Conservation (phyloP, 306 rosid genomes). For the Biancaea sappan region DNA sequence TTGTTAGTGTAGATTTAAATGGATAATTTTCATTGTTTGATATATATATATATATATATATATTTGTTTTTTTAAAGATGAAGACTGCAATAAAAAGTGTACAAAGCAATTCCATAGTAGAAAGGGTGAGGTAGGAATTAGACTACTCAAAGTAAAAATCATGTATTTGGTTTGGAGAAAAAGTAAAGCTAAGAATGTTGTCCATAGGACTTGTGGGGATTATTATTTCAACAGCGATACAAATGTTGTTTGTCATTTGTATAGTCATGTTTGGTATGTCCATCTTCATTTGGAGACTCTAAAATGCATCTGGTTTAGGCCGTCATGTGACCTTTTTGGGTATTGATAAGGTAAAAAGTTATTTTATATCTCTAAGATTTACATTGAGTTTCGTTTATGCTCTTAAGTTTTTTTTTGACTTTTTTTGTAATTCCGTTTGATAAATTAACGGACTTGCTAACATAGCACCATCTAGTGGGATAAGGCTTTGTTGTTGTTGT, state of each 20-base stretch:
- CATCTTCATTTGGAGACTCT: conserved; percentile 7
- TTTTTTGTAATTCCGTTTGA: too few species aligned
- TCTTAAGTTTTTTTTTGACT: too few species aligned
- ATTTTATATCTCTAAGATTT: too few species aligned
- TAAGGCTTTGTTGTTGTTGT: too few species aligned
- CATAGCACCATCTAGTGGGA: too few species aligned
- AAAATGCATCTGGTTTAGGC: not conserved
- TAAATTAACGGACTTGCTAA: too few species aligned
- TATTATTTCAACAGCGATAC: not conserved
- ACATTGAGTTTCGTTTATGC: too few species aligned
- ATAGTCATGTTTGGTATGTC: not conserved
- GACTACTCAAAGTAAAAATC: not conserved
- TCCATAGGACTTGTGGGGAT: conserved; percentile 6
- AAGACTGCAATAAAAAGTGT: not conserved
- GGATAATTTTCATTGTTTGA: not conserved
- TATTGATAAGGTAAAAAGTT: not conserved
- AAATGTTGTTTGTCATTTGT: conserved; percentile 11
- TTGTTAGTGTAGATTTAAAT: not conserved
- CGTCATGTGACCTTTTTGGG: not conserved
- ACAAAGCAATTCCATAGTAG: not conserved
- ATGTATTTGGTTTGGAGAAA: not conserved
- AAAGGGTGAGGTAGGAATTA: not conserved
- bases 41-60: too few species aligned
- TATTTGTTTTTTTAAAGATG: not conserved
- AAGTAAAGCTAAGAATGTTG: not conserved